phyloP scores from a whole-genome alignment of 1,284 basidiomycete genomes.

The Termitomyces sp. region DNA sequence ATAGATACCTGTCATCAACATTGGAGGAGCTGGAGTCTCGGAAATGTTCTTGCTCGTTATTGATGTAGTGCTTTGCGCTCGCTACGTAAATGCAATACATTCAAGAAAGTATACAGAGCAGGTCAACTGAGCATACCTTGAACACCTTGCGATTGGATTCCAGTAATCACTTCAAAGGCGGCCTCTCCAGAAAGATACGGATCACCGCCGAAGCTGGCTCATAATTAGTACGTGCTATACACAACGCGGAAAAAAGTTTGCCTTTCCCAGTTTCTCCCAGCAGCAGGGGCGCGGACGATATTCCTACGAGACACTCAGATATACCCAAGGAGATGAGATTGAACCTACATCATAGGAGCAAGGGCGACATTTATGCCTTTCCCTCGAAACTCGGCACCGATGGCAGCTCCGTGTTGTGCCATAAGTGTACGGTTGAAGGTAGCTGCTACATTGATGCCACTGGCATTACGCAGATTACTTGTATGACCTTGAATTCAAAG shows the following conservation, averaged over 20 bases:
- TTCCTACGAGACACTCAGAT: conserved; percentile 32
- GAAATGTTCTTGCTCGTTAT: conserved; percentile 60
- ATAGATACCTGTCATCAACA: conserved; percentile 58
- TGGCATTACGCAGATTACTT: conserved; percentile 15
- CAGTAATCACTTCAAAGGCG: conserved; percentile 51
- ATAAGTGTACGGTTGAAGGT: conserved; percentile 73
- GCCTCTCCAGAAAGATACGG: conserved; percentile 62
- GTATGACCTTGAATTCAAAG: background rate
- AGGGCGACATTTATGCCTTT: conserved; percentile 59
- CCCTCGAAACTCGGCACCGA: conserved; percentile 65
- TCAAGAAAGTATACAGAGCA: background rate
- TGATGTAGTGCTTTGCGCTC: conserved; percentile 59
- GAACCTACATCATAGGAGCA: conserved; percentile 44
- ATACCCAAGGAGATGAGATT: background rate
- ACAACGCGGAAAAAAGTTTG: conserved; percentile 19
- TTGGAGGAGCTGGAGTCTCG: conserved; percentile 48
- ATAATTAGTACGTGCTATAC: background rate
- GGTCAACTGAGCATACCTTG: conserved; percentile 27
- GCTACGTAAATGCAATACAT: background rate
- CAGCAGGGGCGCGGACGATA: conserved; percentile 54
- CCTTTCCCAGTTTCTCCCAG: conserved; percentile 74
- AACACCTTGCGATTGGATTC: conserved; percentile 61
- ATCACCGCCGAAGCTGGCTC: conserved; percentile 45
- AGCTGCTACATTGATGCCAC: conserved; percentile 67
- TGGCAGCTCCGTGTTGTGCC: conserved; percentile 53